phyloP scores from a whole-genome alignment of 441 rosid species.

The Erysimum pusillum region DNA sequence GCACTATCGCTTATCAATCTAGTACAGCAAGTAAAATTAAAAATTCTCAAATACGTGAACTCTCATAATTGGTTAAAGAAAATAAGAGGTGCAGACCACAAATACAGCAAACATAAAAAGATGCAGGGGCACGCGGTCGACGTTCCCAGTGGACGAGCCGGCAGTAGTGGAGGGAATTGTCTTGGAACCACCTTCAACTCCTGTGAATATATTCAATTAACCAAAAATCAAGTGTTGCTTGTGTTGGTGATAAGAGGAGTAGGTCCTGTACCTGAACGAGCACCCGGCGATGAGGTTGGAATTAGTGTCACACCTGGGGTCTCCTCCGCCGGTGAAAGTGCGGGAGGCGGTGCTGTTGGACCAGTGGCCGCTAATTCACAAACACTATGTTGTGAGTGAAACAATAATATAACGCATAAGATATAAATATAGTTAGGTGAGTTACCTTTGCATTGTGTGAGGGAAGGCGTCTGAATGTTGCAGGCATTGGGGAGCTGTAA shows the following conservation, averaged over 20 bases:
- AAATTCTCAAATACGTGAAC: slow-evolving; percentile 8
- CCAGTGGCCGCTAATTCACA: slow-evolving; percentile 33
- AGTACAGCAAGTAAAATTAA: neutral
- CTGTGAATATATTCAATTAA: slow-evolving; percentile 18
- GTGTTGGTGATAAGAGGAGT: slow-evolving; percentile 30
- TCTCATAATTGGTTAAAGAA: slow-evolving; percentile 17
- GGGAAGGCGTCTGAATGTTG: slow-evolving; percentile 64
- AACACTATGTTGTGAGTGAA: slow-evolving; percentile 34
- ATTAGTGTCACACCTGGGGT: slow-evolving; percentile 31
- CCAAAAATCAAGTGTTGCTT: neutral
- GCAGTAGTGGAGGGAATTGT: slow-evolving; percentile 35
- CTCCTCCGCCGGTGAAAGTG: slow-evolving; percentile 32
- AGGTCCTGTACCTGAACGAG: slow-evolving; percentile 35
- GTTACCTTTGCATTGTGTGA: slow-evolving; percentile 58
- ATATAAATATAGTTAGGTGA: neutral
- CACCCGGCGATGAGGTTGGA: slow-evolving; percentile 38
- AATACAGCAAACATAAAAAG: slow-evolving; percentile 32
- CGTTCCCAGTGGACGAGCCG: slow-evolving; percentile 35
- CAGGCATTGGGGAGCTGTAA: slow-evolving; percentile 70
- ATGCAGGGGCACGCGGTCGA: slow-evolving; percentile 19
- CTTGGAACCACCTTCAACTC: slow-evolving; percentile 39
- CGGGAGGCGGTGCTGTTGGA: slow-evolving; percentile 26
- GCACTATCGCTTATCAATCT: neutral
- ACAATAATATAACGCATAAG: slow-evolving; percentile 14
- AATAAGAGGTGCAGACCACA: slow-evolving; percentile 18